These are phyloP conservation scores for Fusarium kyushuense DNA, from an alignment of 2,329 filamentous ascomycete genomes.

Conservation along the genomic window DNA sequence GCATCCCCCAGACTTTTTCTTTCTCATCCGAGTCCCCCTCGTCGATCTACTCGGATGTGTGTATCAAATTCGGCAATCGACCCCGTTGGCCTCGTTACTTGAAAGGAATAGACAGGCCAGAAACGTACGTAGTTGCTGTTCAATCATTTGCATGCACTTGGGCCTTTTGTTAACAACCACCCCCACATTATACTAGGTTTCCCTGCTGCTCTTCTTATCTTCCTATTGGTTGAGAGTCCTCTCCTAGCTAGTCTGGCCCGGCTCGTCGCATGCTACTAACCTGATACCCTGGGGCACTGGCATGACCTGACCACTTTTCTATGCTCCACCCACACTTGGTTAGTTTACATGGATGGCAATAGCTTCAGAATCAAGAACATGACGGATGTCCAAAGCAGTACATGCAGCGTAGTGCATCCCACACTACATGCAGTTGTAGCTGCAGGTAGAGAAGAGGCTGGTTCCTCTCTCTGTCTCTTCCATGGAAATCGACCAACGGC, in stretches of 20 bases:
- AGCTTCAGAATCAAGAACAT: constrained; percentile 23
- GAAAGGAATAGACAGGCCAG: constrained; percentile 8
- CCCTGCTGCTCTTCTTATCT: constrained; percentile 30
- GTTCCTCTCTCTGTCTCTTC: not conserved
- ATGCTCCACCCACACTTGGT: constrained; percentile 20
- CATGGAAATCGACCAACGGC: constrained; percentile 19
- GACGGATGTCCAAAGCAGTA: not conserved
- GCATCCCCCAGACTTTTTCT: constrained; percentile 31
- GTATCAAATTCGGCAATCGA: constrained; percentile 41
- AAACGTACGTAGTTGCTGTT: not conserved
- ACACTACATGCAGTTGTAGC: constrained; percentile 10
- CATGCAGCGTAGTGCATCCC: not conserved
- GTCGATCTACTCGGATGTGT: constrained; percentile 46
- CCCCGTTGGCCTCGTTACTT: constrained; percentile 21
- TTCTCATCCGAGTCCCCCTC: constrained; percentile 5
- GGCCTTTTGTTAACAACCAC: constrained; percentile 19
- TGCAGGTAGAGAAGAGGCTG: constrained; percentile 24
- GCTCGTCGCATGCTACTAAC: constrained; percentile 38
- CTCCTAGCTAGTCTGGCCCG: constrained; percentile 6
- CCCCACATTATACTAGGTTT: constrained; percentile 1
- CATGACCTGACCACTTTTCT: not conserved
- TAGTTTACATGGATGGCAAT: not conserved
- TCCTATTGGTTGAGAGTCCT: constrained; percentile 19
- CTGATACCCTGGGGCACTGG: not conserved
- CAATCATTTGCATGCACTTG: not conserved